Base-by-base conservation (phyloP, 2,329 filamentous ascomycete genomes). In the Verticillium klebahnii region DNA sequence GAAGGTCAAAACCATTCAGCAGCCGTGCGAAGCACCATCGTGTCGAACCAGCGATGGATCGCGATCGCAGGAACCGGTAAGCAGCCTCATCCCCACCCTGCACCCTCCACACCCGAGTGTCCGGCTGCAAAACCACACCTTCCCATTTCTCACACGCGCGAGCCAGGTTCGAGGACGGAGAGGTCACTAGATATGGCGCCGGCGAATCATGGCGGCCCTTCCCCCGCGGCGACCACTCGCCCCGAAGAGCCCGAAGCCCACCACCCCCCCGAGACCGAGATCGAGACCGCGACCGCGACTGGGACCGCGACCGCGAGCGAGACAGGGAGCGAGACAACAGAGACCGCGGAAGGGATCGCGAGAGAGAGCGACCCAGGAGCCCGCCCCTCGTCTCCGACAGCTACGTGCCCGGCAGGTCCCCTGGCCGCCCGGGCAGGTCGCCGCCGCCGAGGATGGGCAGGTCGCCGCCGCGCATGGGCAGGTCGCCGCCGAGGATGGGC, bases 151-250 rank as follows among this genome's bases (percentile, higher is more conserved):
- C 45, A 50, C 19, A 23, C 9, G 45, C 19, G 8, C 19, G 19
- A 19, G 8, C 29, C 63, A 86, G 84, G 70, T 87, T 84, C 68
- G 84, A 87, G 65, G 84, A 87, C 66, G 84, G 84, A 55, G 84
- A 87, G 73, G 85, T 87, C 60, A 82, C 85, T 65, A 78, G 84
- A 69, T 87, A 86, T 70, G 84, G 84, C 59, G 85, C 85, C 14
- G 84, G 84, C 62, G 84, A 87, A 72, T 86, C 83, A 40, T 87
- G 85, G 77, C 77, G 84, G 63, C 84, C 84, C 12, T 86, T 82
- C 62, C 85, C 84, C 58, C 73, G 80, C 60, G 45, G 45, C 45
- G 76, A 80, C 65, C 77, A 80, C 61, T 82, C 81, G 32, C 80
- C 80, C 9, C 75, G 78, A 52, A 71, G 69, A 55, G 66, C 70